Evolutionary conservation across 192 early-diverging fungal species (phyloP), one percentile per base, ranked within the genome.

Genomic region (Coemansia sp.): DNA sequence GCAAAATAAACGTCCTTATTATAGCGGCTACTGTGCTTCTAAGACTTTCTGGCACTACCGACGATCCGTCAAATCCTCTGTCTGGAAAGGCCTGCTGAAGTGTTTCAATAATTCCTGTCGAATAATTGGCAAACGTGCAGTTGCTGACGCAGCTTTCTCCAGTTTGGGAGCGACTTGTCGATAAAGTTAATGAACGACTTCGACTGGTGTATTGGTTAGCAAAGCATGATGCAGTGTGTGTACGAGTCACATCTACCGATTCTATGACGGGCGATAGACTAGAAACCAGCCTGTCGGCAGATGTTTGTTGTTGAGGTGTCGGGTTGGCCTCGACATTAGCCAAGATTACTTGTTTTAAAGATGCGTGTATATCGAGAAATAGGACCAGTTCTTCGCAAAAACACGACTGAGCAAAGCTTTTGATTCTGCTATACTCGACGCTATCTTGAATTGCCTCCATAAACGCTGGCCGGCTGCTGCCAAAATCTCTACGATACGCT

Each of bases 1-100:
- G 68, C n/a, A 76, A 57, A 45, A 76, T 63, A 55, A 64, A 76
- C 9, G 65, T 71, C 16, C 39, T 56, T 38, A 71, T 60, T 26
- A 76, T 63, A 2, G 64, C 65, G n/a, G 23, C 35, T 41, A 71
- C 49, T 3, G 61, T 35, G 2, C 45, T n/a, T 14, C 68, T 64
- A 45, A 71, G 39, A 9, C 39, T 55, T 7, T 76, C 68, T 4
- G 68, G 18, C 9, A 76, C 38, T 12, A 22, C 13, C 6, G 62
- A 67, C 0, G 53, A 24, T 3, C 43, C 48, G 20, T 59, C 38
- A n/a, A 76, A 19, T 20, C n/a, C 59, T 16, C 35, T 27, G 10
- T 57, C 27, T 0, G 74, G 74, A 58, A 67, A 67, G 22, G 54
- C 68, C 8, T 49, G 48, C 23, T 22, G 43, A 56, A 76, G 43